Evolutionary conservation across 2,329 filamentous ascomycete genomes (phyloP), one percentile per base, ranked within the genome.

Genomic region (Botrytis byssoidea): DNA sequence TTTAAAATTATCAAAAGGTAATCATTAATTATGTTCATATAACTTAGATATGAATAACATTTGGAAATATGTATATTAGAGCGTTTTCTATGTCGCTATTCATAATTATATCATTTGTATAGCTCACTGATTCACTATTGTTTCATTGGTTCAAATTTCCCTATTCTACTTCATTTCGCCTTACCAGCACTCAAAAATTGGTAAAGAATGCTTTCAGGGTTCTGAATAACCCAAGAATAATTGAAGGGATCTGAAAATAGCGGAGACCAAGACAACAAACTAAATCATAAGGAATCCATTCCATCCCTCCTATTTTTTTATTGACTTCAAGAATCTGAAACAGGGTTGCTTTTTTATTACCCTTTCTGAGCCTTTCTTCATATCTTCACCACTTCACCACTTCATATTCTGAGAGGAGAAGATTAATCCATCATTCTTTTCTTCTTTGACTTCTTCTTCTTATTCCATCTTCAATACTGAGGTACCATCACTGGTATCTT

Each of bases 241-340:
- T 65, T 46, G 10, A 65, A 46, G n/a, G 63, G n/a, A 61, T 61
- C 29, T 32, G 63, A 66, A 66, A 66, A 66, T 66, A 68, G 66
- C 66, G 66, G 66, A 25, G 66, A 57, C 48, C 48, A 29, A 57
- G 66, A 68, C 66, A 68, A 68, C 48, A 68, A 57, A 67, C 42
- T 16, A 55, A 68, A 42, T 57, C 51, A 57, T 68, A 42, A 32
- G 18, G 48, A 68, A 57, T 42, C 60, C 35, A 63, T 63, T 18
- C 60, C 60, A 63, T 63, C 66, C 25, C 66, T 68, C 66, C 66
- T 68, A 57, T 68, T 68, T 66, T 67, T 42, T 57, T 42, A 32
- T 40, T 67, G 44, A 18, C 22, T 29, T 40, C n/a, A 8, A 18
- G 25, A 68, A 55, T 55, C 46, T 68, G 66, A 68, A 57, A 57